Conservation (phyloP, 768 basidiomycete species). For the Dentipellis fragilis region DNA sequence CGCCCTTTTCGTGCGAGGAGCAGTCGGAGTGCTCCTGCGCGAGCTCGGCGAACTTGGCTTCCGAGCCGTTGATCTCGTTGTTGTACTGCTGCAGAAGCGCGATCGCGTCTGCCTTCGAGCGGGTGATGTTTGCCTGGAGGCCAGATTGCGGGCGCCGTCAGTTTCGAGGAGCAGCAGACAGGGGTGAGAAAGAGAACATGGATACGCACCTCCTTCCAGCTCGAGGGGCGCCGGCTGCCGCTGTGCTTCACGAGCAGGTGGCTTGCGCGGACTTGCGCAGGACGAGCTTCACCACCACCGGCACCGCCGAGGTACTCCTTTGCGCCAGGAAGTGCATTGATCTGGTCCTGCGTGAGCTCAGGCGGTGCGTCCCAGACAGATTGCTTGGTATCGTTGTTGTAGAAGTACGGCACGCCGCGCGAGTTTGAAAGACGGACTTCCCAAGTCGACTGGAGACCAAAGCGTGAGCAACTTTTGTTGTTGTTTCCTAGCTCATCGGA, state of each 20-base stretch:
- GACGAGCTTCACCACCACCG: constrained; percentile 15
- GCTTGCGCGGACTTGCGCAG: constrained; percentile 77
- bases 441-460: constrained; percentile 33
- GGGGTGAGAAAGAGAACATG: not conserved
- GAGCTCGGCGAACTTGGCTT: constrained; percentile 63
- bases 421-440: constrained; percentile 84
- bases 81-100: constrained; percentile 61
- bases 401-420: constrained; percentile 78
- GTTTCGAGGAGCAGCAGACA: not conserved
- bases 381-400: constrained; percentile 55
- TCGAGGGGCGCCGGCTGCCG: constrained; percentile 66
- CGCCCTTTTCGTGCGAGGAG: constrained; percentile 69
- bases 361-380: constrained; percentile 77
- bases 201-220: constrained; percentile 69
- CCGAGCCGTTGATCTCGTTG: constrained; percentile 39
- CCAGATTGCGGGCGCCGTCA: not conserved
- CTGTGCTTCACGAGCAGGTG: constrained; percentile 92
- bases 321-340: constrained; percentile 59
- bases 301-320: constrained; percentile 30
- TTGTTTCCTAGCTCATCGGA: too few relatives aligned
- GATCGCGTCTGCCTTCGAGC: constrained; percentile 83
- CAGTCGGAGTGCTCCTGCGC: constrained; percentile 81
- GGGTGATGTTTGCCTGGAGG: constrained; percentile 63
- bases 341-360: constrained; percentile 50
- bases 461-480: too few relatives aligned